Evolutionary conservation across 169 alveolate species (phyloP).

Genomic region (Cryptosporidium sp.): DNA sequence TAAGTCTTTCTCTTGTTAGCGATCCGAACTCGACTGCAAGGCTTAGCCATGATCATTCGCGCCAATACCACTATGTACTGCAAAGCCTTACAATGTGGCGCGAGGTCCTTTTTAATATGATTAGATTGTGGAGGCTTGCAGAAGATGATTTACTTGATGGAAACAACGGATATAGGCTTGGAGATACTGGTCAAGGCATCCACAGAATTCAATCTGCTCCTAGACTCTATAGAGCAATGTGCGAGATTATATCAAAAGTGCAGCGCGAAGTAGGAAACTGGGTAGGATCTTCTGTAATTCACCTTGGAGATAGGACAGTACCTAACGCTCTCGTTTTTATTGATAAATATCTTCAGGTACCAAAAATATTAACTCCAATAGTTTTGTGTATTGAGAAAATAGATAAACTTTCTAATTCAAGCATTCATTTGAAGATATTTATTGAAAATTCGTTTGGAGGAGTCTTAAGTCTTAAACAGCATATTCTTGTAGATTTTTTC

Average conservation of each 20-base stretch:
- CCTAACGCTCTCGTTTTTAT: slow-evolving; percentile 94
- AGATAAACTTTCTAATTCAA: slow-evolving; percentile 86
- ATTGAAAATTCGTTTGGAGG: slow-evolving; percentile 89
- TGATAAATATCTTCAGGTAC: slow-evolving; percentile 93
- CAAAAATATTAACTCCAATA: slow-evolving; percentile 90
- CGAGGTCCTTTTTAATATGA: slow-evolving; percentile 91
- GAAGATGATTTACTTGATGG: slow-evolving; percentile 90
- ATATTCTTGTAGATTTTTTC: slow-evolving; percentile 92
- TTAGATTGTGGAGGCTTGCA: slow-evolving; percentile 90
- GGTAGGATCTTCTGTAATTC: slow-evolving; percentile 93
- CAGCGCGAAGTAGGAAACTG: slow-evolving; percentile 88
- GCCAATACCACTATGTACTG: slow-evolving; percentile 90
- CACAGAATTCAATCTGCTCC: slow-evolving; percentile 81
- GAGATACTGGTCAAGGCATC: slow-evolving; percentile 92
- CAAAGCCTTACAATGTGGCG: slow-evolving; percentile 93
- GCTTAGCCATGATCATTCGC: slow-evolving; percentile 89
- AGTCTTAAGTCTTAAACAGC: slow-evolving; percentile 78
- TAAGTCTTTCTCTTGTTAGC: slow-evolving; percentile 39
- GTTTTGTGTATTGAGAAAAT: slow-evolving; percentile 89
- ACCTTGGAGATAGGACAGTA: slow-evolving; percentile 93
- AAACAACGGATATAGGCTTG: slow-evolving; percentile 85
- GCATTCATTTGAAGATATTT: slow-evolving; percentile 83
- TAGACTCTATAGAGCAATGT: slow-evolving; percentile 84
- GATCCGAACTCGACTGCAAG: slow-evolving; percentile 83
- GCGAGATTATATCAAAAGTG: slow-evolving; percentile 85